Evolutionary conservation across 768 basidiomycete genomes (phyloP), one percentile per base, ranked within the genome.

Genomic region (Brasilioporus rufonigricans): DNA sequence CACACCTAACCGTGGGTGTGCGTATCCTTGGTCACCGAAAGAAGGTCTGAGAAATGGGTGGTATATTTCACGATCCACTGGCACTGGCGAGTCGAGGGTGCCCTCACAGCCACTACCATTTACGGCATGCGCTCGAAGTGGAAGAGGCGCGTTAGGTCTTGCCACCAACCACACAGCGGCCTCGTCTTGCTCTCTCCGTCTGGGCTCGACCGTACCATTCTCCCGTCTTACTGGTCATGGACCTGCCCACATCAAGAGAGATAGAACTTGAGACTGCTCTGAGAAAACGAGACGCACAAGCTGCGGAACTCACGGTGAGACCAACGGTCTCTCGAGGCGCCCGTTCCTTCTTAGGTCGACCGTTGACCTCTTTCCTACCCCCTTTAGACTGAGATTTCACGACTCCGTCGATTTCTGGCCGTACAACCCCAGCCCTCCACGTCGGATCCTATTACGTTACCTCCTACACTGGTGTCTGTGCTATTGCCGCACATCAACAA

Each of bases 201-300:
- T 54, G 61, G 56, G 57, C 39, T 49, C 44, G 61, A 52, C 57
- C 50, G 44, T 49, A 44, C 35, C 41, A 32, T 43, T 60, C 54
- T 27, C 18, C 52, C 53, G 41, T 65, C 55, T 19, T 60, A 53
- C 33, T 54, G 54, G 46, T 52, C 66, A 89, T 90, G 87, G 81
- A 84, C 56, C 72, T 90, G 32, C 91, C 91, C 21, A 80, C 85
- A 43, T 73, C 82, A 49, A 80, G 91, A 69, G 89, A 93, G 72
- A 76, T 91, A 57, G 89, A 92, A 69, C 84, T 93, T 39, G 92
- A 93, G 72, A 79, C 82, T 27, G 77, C 88, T 14, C 74, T 93
- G n/a, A 78, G 89, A 62, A 80, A 85, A 66, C 81, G 88, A 65
- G 89, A 93, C 71, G 75, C 76, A 52, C 86, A 90, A 67, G 73